Percentiles rank a stretch among this genome's conserved stretches.
These are phyloP conservation scores for Pythium aristosporum DNA, from an alignment of 352 stramenopile species.

Conservation along the genomic window DNA sequence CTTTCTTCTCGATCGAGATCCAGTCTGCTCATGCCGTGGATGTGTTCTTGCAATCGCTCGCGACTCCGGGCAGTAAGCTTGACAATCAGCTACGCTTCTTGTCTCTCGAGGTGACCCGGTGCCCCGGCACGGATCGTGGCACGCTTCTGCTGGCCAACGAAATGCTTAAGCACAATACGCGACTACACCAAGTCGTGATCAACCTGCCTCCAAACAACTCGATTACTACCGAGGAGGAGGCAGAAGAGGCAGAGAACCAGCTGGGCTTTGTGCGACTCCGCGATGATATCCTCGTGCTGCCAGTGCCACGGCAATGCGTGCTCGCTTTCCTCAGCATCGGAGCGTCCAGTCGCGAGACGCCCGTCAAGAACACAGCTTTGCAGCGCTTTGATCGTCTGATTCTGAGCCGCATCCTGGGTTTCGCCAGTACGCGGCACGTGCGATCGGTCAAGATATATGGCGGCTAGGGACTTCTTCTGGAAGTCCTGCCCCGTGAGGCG, in stretches of 20 bases:
- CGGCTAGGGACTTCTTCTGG: no score
- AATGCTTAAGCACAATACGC: neutral
- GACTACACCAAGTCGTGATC: neutral
- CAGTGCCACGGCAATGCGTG: neutral
- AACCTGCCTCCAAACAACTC: neutral
- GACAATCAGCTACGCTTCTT: no score
- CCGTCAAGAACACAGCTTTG: no score
- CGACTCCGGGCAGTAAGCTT: no score
- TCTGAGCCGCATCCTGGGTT: neutral
- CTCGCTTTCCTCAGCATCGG: neutral
- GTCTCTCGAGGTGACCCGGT: no score
- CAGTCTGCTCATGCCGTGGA: no score
- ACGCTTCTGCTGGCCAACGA: neutral
- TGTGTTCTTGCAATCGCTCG: no score
- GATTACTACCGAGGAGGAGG: no score
- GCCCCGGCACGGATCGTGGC: no score
- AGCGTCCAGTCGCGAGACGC: neutral
- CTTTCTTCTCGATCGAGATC: neutral
- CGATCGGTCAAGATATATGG: neutral
- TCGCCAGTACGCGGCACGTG: neutral
- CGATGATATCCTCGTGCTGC: neutral
- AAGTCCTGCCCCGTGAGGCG: no score
- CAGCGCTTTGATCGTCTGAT: neutral
- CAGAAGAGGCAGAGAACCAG: no score
- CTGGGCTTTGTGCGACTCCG: no score